Base-by-base conservation (phyloP, 2,329 filamentous ascomycete genomes). In the Diaporthe sp. region DNA sequence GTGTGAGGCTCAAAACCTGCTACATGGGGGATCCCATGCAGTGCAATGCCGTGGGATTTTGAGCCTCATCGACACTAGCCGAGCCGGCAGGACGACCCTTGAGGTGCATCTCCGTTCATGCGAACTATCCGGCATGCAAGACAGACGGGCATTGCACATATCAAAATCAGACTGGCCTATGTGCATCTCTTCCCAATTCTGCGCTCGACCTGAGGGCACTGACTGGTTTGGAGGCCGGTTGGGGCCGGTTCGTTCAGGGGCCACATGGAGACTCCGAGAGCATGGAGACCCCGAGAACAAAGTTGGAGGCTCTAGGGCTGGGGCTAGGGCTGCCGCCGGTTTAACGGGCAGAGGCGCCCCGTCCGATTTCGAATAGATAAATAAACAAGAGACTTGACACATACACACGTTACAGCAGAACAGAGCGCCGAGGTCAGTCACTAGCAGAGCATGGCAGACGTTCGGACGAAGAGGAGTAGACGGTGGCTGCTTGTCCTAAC, bases 1-100 rank as follows among this genome's bases (percentile, higher is more conserved):
- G 75, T 74, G 73, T 74, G 75, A 74, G 62, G 57, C 57, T 74
- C 46, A 61, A 17, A 68, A 46, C 42, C 75, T 74, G 71, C 65
- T 67, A 71, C 71, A 71, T 57, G 34, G 72, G 55, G 60, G 15
- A 22, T 34, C 37, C 71, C 49, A 74, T 61, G 61, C 51, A 44
- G 53, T 15, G 51, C 58, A 58, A 60, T 71, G 39, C n/a, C 62
- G 44, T 67, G 34, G 49, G 51, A 42, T 57, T n/a, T 61, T 49
- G 62, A 74, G 74, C 74, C 71, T 76, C 70, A 34, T 62, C 53
- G 61, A 74, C 74, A 31, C 55, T 49, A 51, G 39, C 44, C 39
- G 55, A 37, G 28, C 44, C 62, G 44, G 62, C 62, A 68, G 44
- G 62, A 68, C 44, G 46, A 53, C 62, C 31, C 62, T 68, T 34